Evolutionary conservation across 2,329 filamentous ascomycete genomes (phyloP), one percentile per base, ranked within the genome.

Genomic region (Hawksworthiomyces lignivorus): DNA sequence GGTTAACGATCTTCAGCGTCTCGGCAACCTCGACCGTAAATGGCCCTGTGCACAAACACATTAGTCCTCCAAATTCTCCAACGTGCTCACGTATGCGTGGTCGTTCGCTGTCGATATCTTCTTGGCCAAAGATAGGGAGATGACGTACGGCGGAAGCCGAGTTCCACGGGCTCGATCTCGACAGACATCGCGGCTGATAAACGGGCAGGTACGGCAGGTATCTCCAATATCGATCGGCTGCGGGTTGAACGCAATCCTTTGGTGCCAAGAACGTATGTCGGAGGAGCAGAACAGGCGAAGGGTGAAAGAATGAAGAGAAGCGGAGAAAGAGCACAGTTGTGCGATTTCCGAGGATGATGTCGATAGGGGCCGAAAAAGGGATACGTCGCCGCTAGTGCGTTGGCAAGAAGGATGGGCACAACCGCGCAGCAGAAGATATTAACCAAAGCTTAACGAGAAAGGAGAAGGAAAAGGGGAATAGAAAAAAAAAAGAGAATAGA

Each of bases 61-160:
- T 39, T 14, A 44, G 41, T 34, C 15, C n/a, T 5, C 33, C 18
- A 26, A 7, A n/a, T 4, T 12, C 11, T 21, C 8, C 24, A n/a
- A n/a, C n/a, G n/a, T n/a, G n/a, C n/a, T n/a, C n/a, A n/a, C n/a
- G n/a, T n/a, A n/a, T n/a, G n/a, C n/a, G n/a, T n/a, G n/a, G n/a
- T n/a, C n/a, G n/a, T n/a, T n/a, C n/a, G n/a, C n/a, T n/a, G n/a
- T n/a, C n/a, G n/a, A n/a, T n/a, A n/a, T n/a, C n/a, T n/a, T n/a
- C n/a, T n/a, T n/a, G 17, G n/a, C 11, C 12, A 35, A n/a, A 21
- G 20, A 20, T 9, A 20, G 19, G 27, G 32, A 15, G n/a, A 26
- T n/a, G 48, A 74, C 84, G 59, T 74, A 97, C 92, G 85, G 68
- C 82, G 84, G 70, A 98, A 98, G 69, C 80, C 85, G 61, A 98